Base-by-base conservation (phyloP, 2,329 filamentous ascomycete species). In the Seiridium cupressi region DNA sequence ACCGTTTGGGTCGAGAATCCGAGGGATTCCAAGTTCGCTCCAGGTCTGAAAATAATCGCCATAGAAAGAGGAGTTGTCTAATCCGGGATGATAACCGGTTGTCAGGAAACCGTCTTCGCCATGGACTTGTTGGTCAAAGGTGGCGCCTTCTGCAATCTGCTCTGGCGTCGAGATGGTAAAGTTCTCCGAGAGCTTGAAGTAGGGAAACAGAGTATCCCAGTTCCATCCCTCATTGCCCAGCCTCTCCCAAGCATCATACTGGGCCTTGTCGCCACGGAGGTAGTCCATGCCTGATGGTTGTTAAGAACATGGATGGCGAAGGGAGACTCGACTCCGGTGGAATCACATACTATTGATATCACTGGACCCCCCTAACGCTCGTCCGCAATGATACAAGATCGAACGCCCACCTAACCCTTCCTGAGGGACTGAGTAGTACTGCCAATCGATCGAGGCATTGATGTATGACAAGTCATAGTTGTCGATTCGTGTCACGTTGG, bases 221-320 rank as follows among this genome's bases (percentile, higher is more conserved):
- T 77, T 76, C 79, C 79, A 81, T 10, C 77, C 78, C 1, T 70
- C 59, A 58, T 79, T 80, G 2, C 78, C 78, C 2, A 81, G 67
- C 0, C 64, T 62, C 58, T 77, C 77, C 78, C 77, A 81, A 4
- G 74, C 73, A 57, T 81, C 74, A 46, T 78, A 75, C 51, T 81
- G 71, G 1, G 74, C 68, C 8, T 68, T 70, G 56, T 78, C 72
- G 1, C 76, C 77, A n/a, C 79, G 73, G 34, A 80, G 73, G 59
- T 80, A 81, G 13, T 75, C 74, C 79, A 80, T 78, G n/a, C 56
- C 56, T 58, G 8, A 9, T 4, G 3, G 26, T 8, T 13, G 7
- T 42, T 42, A 48, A 48, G 8, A n/a, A 7, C 13, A 18, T 48
- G 18, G 7, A 10, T 8, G 18, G 8, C 46, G 18, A 48, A 18